Base-by-base conservation (phyloP, 2,329 filamentous ascomycete genomes). In the Neopestalotiopsis clavispora region DNA sequence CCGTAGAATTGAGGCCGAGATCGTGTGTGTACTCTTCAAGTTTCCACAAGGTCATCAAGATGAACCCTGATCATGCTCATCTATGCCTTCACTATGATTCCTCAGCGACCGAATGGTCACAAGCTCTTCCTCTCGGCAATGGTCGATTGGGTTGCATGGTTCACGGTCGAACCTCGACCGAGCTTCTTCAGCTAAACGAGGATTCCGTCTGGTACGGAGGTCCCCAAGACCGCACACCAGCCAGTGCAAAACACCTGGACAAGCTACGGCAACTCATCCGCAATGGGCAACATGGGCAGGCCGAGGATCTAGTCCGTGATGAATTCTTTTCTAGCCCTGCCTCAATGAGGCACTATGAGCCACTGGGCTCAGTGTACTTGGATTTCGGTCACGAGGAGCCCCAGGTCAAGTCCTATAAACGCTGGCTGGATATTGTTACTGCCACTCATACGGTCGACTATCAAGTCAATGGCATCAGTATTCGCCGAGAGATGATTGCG, bases 181-280 rank as follows among this genome's bases (percentile, higher is more conserved):
- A 86, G 69, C 74, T 81, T 14, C 73, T 86, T 4, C 80, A 82
- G 60, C 74, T 86, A 34, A 86, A 85, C 64, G 84, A 86, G 70
- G 82, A 86, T 69, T 84, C 82, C 2, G 78, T 84, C 2, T 84
- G 81, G 82, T 84, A 83, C 73, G 83, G 83, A 66, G 82, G 82
- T 12, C 78, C 77, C 4, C 82, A 83, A 70, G 76, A 83, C 67
- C 80, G 84, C 17, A 82, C 79, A 20, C 82, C 82, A 23, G 78
- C 75, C 56, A 76, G 80, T 59, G 80, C 82, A 4, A 71, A 72
- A 64, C 77, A 82, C 69, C 75, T 85, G 3, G 76, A 79, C 52
- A 74, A 72, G 20, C 73, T 85, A 5, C 77, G 83, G 66, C 73
- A 80, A 63, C 75, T 83, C 17, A 82, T 85, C 67, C 80, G 81